Conservation (phyloP, 1,139 yeast genomes). For the Casaregolazyma suthepensis region DNA sequence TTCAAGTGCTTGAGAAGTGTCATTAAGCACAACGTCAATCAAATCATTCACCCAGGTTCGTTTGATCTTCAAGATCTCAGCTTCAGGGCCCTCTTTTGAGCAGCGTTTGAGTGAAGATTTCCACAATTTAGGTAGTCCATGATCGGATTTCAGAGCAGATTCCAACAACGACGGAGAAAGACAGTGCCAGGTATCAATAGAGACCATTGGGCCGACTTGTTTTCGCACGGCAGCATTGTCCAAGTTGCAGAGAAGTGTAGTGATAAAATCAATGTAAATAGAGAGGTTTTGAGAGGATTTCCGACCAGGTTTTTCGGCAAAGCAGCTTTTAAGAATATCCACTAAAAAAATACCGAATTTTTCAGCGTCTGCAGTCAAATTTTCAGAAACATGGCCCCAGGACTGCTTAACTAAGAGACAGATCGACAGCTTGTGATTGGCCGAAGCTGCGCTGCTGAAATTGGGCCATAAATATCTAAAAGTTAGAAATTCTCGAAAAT, state of each 20-base stretch:
- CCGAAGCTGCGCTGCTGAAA: background rate
- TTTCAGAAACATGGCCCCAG: background rate
- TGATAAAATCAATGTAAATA: background rate
- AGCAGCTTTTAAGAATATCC: background rate
- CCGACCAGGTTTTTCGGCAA: background rate
- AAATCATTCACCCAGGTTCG: conserved; percentile 14
- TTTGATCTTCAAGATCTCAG: conserved; percentile 9
- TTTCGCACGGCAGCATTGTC: conserved; percentile 25
- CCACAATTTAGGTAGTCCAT: conserved; percentile 27
- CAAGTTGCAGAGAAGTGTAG: conserved; percentile 11
- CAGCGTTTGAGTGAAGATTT: conserved; percentile 21
- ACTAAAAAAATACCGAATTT: background rate
- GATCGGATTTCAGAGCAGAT: conserved; percentile 16
- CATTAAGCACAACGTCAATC: conserved; percentile 1
- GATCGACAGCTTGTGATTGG: background rate
- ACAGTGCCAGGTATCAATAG: conserved; percentile 37
- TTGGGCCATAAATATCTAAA: conserved; percentile 6
- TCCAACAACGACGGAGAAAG: conserved; percentile 19
- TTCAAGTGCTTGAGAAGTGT: background rate
- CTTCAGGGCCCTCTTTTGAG: conserved; percentile 16
- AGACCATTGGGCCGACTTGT: conserved; percentile 35
- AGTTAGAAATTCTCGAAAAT: background rate
- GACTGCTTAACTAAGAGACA: background rate
- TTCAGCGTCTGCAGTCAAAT: background rate
- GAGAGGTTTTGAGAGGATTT: background rate